Base-by-base conservation (phyloP, 352 stramenopile genomes). In the Peronosclerospora sorghi region DNA sequence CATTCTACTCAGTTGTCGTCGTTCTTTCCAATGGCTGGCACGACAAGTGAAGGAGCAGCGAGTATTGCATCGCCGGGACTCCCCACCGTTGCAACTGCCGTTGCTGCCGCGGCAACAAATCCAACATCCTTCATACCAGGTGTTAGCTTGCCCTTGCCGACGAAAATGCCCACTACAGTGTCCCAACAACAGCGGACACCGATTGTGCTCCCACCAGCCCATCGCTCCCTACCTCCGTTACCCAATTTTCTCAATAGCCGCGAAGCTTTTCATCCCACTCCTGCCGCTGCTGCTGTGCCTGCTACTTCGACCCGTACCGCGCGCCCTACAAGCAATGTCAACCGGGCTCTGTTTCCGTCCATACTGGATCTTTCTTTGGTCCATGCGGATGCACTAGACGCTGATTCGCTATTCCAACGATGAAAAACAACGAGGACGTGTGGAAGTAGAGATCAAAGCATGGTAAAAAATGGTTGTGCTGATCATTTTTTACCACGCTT, bases 231-330 rank as follows among this genome's bases (percentile, higher is more conserved):
- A 10, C 70, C 70, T 0, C 66, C 65, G 8, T 51, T 85, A 3
- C 74, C 72, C 0, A 70, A 83, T n/a, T 82, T 85, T 27, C 56
- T 86, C 8, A 79, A 68, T 10, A 75, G 48, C 21, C 62, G 72
- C 28, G 73, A 87, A 40, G 61, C 68, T 0, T 86, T 87, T 28
- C 60, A 78, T 21, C 57, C 69, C 10, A 41, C 41, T 1, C 66
- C 40, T 18, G 57, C 66, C 0, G 59, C 50, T 19, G 45, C 15
- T 24, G 32, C 26, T 28, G 42, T 39, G 23, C 14, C 38, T 18
- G 32, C 36, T 20, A 45, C 37, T 20, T 35, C 48, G 23, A 50
- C 54, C 5, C 50, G 50, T 15, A 21, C 24, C 12, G 32, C 46
- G 18, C 34, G 41, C 9, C 43, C 30, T 17, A 40, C 50, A 9